Evolutionary conservation across 306 rosid species (phyloP), one percentile per base, ranked within the genome.

Genomic region (Carpinus fangiana): DNA sequence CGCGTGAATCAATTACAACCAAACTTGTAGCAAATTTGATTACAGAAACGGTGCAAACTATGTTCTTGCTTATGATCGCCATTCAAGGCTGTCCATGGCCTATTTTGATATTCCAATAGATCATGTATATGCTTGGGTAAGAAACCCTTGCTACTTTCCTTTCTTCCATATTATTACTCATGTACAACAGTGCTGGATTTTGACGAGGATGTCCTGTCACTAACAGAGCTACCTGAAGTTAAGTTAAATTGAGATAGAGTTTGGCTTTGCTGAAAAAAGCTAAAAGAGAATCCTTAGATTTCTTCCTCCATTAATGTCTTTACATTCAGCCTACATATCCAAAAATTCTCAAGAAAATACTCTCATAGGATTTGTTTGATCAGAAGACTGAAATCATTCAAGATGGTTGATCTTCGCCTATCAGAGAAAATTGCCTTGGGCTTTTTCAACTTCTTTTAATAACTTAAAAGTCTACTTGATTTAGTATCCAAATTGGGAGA

Each of bases 21-120:
- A 95, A 95, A 85, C 99, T 95, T 81, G 98, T 95, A 60, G 99
- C 98, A 76, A 95, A 95, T 88, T 90, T 95, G 76, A 95, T 95
- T 73, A 95, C 99, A 28, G 98, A 95, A 90, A 98, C 99, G 99
- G 99, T 78, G 99, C 99, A 77, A 89, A 93, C 79, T 98, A 97
- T 77, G 99, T 95, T 76, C 99, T 95, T 85, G 98, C 99, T 41
- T 95, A 98, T 76, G 99, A 95, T 78, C 98, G 93, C 82, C 99
- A 93, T 82, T 95, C 99, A 72, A 97, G 99, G 81, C 98, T 93
- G 82, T 89, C 99, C 47, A 95, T 95, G 94, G 99, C 98, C 73
- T 95, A 95, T 84, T 95, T 95, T 74, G 99, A 95, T 85, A 95
- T 95, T 79, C 96, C 98, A 41, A 98, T 95, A 82, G 99, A 95